phyloP scores from a whole-genome alignment of 192 early-diverging fungal species.

The Coemansia sp. region DNA sequence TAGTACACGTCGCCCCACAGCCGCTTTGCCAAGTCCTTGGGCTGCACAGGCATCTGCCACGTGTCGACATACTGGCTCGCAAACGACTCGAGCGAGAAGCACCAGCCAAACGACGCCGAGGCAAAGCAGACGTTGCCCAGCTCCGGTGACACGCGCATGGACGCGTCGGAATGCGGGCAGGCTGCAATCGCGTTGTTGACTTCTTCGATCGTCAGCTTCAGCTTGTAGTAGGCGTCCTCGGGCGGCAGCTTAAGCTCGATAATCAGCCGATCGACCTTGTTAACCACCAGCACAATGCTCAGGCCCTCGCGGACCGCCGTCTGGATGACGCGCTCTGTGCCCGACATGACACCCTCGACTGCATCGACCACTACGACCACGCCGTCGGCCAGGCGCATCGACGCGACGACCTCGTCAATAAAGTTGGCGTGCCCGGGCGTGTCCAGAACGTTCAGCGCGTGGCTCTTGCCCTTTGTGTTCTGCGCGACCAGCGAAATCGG shows the following conservation, averaged over 20 bases:
- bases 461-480: slow-evolving; percentile 83
- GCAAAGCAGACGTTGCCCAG: slow-evolving; percentile 97
- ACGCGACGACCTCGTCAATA: slow-evolving; percentile 88
- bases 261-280: slow-evolving; percentile 98
- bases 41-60: slow-evolving; percentile 56
- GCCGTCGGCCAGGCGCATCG: slow-evolving; percentile 85
- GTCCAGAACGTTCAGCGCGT: slow-evolving; percentile 87
- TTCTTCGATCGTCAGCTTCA: slow-evolving; percentile 94
- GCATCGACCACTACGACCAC: slow-evolving; percentile 92
- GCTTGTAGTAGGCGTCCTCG: slow-evolving; percentile 93
- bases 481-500: slow-evolving; percentile 90
- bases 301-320: slow-evolving; percentile 78
- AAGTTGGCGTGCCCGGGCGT: slow-evolving; percentile 97
- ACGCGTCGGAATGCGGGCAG: slow-evolving; percentile 17
- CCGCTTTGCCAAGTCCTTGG: slow-evolving; percentile 81
- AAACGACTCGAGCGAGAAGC: slow-evolving; percentile 90
- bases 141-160: slow-evolving; percentile 80
- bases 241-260: slow-evolving; percentile 95
- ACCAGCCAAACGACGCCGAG: slow-evolving; percentile 86
- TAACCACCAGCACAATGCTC: slow-evolving; percentile 84
- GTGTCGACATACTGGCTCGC: slow-evolving; percentile 84
- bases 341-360: slow-evolving; percentile 95
- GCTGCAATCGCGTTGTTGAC: slow-evolving; percentile 78
- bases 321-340: slow-evolving; percentile 83
- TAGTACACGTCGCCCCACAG: slow-evolving; percentile 98